Base-by-base conservation (phyloP, 108 stramenopile genomes). In the Nannochloropsis granulata region DNA sequence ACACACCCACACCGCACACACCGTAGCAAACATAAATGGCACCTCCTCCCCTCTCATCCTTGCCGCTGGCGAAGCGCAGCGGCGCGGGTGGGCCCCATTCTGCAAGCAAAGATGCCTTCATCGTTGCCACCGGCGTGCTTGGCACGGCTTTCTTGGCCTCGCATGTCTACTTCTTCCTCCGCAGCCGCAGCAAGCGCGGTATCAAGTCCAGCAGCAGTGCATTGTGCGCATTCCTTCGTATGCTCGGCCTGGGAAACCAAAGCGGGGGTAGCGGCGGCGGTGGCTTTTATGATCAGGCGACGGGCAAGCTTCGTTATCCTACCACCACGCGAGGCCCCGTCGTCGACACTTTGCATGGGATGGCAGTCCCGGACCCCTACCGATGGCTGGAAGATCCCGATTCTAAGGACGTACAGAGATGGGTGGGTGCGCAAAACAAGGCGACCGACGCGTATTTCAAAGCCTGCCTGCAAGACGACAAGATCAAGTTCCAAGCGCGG, bases 321-420 rank as follows among this genome's bases (percentile, higher is more conserved):
- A n/a, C 56, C n/a, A 71, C 56, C 16, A n/a, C 56, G 21, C 16
- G 56, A 71, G 56, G 16, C 2, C 56, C 56, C 7, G 56, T 71
- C 11, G 56, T 71, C n/a, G 86, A 87, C 24, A 80, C 45, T 23
- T 87, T 46, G 56, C 80, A 80, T 44, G 83, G 86, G 78, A 26
- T 81, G 34, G 79, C 19, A 5, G 86, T 87, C 16, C 45, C 43
- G 34, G 86, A 87, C 42, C 86, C 86, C 45, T 87, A 87, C 83
- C 42, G 86, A 43, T 87, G 86, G 83, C 25, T 87, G 44, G 86
- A 87, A 87, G 83, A 87, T 78, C 43, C 83, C 13, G 86, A 87
- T 83, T n/a, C 43, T 45, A 46, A 84, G 24, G 86, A 87, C 43
- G 83, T 83, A 26, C 83, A 87, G 81, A 24, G 0, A 12, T 87